Evolutionary conservation across 495 filamentous ascomycete genomes (phyloP), one percentile per base, ranked within the genome.

Genomic region (Xylaria flabelliformis): DNA sequence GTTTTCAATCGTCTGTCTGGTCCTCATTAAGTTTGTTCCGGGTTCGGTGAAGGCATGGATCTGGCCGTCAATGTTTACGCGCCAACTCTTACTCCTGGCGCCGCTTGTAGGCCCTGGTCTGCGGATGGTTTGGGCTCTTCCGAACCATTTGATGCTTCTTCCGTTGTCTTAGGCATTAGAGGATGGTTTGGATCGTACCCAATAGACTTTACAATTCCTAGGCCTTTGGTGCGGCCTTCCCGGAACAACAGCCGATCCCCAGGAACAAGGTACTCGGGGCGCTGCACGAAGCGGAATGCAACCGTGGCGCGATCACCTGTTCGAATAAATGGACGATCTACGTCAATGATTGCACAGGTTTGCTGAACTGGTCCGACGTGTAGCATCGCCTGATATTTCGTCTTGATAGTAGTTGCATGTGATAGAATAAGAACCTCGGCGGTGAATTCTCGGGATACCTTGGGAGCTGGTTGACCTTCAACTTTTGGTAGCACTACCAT

Each of bases 321-420:
- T 15, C 96, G 88, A 75, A 99, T 97, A 75, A 94, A 97, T 26
- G 92, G 91, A n/a, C 95, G 91, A 77, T 99, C 96, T 70, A 99
- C 97, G 76, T 98, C 96, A 74, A 99, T 97, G 76, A 99, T 98
- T 8, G 94, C 90, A 74, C 97, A 98, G 0, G 96, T 99, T 82
- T 99, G 96, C 69, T 91, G 94, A 65, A 99, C 93, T 1, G 96
- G 93, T 9, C 96, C 96, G 24, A 99, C 96, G 76, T 99, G 96
- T 26, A 99, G 87, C 96, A 99, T 99, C 6, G 96, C 97, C 81
- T 99, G 96, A 78, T 99, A 99, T 76, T 95, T 95, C 7, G 93
- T 94, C 79, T 97, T 96, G 81, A 99, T 99, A 58, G 96, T 99
- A n/a, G 96, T 99, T 1, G 96, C 96, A 78, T 99, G 96, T 4